Conservation (phyloP, 768 basidiomycete genomes). For the Aureoboletus auriporus region DNA sequence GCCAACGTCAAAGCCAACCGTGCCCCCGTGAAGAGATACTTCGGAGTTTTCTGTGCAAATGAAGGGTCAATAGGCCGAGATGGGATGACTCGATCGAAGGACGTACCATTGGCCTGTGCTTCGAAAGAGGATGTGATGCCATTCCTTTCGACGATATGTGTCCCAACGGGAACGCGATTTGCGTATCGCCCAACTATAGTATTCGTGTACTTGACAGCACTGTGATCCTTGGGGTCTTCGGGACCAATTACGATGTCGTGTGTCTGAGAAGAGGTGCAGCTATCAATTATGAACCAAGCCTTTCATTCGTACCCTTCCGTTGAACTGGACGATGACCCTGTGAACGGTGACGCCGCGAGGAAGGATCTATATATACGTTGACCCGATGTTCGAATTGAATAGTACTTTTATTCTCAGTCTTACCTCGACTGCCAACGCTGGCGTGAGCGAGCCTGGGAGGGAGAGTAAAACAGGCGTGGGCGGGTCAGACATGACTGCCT, state of each 20-base stretch:
- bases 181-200: constrained; percentile 70
- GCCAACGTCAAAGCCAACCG: constrained; percentile 56
- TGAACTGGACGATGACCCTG: constrained; percentile 58
- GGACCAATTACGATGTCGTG: constrained; percentile 78
- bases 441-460: constrained; percentile 47
- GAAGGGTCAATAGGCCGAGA: not conserved
- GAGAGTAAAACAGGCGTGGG: constrained; percentile 52
- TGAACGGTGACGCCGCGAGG: constrained; percentile 69
- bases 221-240: constrained; percentile 56
- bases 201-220: constrained; percentile 64
- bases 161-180: constrained; percentile 66
- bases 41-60: constrained; percentile 37
- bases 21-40: constrained; percentile 74
- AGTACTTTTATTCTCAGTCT: constrained; percentile 7
- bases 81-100: not conserved
- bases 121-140: constrained; percentile 47
- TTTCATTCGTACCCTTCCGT: constrained; percentile 48
- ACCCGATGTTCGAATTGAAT: not conserved
- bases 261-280: constrained; percentile 38
- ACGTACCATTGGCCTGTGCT: constrained; percentile 36
- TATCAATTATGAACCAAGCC: no score
- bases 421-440: constrained; percentile 62
- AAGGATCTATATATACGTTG: constrained; percentile 41
- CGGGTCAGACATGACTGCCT: constrained; percentile 31
- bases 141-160: constrained; percentile 48